Conservation (phyloP, 2,329 filamentous ascomycete genomes). For the Bipolaris gigantea region DNA sequence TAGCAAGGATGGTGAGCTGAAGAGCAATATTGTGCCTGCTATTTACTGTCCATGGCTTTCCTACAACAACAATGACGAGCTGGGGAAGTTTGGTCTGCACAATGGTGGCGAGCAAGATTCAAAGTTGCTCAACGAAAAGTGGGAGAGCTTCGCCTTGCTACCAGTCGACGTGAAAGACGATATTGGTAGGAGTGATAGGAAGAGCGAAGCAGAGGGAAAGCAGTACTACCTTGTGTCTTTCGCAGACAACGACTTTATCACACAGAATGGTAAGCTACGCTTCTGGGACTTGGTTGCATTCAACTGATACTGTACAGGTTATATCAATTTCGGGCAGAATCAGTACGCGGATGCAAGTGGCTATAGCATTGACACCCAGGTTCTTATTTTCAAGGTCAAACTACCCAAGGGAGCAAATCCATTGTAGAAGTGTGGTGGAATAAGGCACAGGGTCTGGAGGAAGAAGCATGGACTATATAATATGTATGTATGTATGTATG, state of each 20-base stretch:
- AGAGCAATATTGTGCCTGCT: constrained; percentile 58
- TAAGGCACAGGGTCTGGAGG: no score
- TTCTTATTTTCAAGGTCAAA: constrained; percentile 63
- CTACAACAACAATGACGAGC: constrained; percentile 66
- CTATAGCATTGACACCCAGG: constrained; percentile 63
- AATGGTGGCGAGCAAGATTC: constrained; percentile 66
- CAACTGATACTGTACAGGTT: constrained; percentile 44
- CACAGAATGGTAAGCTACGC: constrained; percentile 60
- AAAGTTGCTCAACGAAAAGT: constrained; percentile 71
- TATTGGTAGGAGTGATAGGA: constrained; percentile 19
- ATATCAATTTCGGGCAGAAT: constrained; percentile 60
- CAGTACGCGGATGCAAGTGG: constrained; percentile 61
- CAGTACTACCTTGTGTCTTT: constrained; percentile 70
- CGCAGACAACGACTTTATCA: constrained; percentile 76
- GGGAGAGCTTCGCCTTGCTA: constrained; percentile 69
- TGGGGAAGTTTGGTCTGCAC: constrained; percentile 67
- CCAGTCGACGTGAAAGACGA: constrained; percentile 54
- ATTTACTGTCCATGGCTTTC: constrained; percentile 68
- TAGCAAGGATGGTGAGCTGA: constrained; percentile 56
- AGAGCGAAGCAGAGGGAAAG: constrained; percentile 53
- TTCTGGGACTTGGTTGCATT: background rate
- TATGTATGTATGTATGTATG: background rate
- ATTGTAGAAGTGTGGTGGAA: background rate
- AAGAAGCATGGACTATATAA: background rate
- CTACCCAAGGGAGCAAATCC: constrained; percentile 38